Evolutionary conservation across 2,329 filamentous ascomycete species (phyloP), one percentile per base, ranked within the genome.

Genomic region (Exserohilum turcica): DNA sequence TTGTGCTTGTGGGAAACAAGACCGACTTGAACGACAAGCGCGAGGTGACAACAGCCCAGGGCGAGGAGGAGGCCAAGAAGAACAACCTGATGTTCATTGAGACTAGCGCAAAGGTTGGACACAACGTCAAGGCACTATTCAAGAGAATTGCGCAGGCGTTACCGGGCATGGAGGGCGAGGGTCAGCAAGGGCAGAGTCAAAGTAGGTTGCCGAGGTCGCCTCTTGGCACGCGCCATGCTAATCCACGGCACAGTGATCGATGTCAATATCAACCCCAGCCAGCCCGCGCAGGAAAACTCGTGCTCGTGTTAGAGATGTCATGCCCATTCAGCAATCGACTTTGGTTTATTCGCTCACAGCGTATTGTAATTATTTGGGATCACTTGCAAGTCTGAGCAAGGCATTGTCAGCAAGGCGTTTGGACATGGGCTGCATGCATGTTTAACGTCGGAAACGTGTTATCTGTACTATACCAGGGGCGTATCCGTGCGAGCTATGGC

Each of bases 21-120:
- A 99, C 94, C 38, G 94, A 99, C 82, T 78, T 99, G 76, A 96
- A 94, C 77, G 94, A 99, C 77, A 97, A 97, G 84, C 86, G 94
- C 49, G 93, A 99, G 78, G 94, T 99, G 56, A 99, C 93, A 36
- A 95, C 92, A 31, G 88, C 90, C 72, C 92, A 97, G 77, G 94
- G 94, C 55, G 94, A 99, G 77, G 94, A 97, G 68, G 94, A 99
- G 79, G 93, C 93, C 37, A 96, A 96, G 84, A 93, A 93, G 82
- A 93, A 96, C 77, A 94, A 94, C 63, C 81, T 97, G 64, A 97
- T 99, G 90, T 99, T 99, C 72, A 94, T 99, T 67, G 94, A 99
- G 82, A 99, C 94, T 48, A 97, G 92, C 76, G 94, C 94, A 48
- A 99, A 99, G 83, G 83, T 96, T 10, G 92, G 95, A 35, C 92